Base-by-base conservation (phyloP, 257 asterid species). In the Phtheirospermum japonicum region DNA sequence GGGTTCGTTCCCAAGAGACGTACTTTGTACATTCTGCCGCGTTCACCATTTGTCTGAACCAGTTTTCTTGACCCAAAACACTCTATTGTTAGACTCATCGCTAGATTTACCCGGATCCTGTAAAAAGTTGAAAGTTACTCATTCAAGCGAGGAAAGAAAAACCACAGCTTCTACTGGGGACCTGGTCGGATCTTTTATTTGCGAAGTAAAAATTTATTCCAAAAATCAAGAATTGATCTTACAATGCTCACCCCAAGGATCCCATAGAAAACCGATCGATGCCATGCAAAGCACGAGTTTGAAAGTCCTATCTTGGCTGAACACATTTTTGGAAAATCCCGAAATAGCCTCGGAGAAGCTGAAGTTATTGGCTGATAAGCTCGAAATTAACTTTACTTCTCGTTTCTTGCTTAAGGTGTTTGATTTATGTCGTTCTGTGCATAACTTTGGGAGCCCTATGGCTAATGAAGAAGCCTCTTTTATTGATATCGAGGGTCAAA, bases 41-140 rank as follows among this genome's bases (percentile, higher is more conserved):
- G 85, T 76, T 73, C 88, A 83, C 72, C 82, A 73, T 70, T 74
- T 89, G 70, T 72, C 89, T 33, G 99, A 89, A 78, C 99, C 99
- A 49, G 73, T 77, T 58, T 77, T 90, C 76, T 75, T 75, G 59
- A 39, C 66, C 56, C 76, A 68, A 69, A 79, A 75, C 48, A 66
- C 30, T 59, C n/a, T n/a, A n/a, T 54, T 66, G 46, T 39, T 34
- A 33, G 84, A 76, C 53, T 65, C 76, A 39, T 69, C 69, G 56
- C 60, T 67, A 33, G 83, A 75, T 64, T 57, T 69, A 65, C 77
- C 82, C 66, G 91, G 83, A 68, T 77, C 85, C 18, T 69, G 67
- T 70, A 84, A 78, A 65, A 86, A 82, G 79, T 60, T 76, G 79
- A 85, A 79, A 80, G 83, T 77, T 45, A 63, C 71, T 7, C 68